Conservation (phyloP, 2,329 filamentous ascomycete species). For the Neurospora sp. region DNA sequence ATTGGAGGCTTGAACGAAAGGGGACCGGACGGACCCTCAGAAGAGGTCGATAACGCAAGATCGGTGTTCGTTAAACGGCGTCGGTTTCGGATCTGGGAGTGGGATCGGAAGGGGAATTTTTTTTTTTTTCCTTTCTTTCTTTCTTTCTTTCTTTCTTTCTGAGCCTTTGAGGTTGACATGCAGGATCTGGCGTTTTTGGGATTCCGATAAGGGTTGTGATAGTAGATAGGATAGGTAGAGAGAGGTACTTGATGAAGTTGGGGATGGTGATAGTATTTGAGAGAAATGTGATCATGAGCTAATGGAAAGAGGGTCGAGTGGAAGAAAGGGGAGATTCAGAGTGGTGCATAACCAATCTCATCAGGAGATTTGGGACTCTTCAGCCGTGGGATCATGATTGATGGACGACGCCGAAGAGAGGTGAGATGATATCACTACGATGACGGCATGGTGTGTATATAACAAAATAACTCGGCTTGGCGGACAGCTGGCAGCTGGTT, state of each 20-base stretch:
- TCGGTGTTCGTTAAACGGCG: neutral
- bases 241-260: neutral
- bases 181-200: neutral
- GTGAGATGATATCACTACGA: neutral
- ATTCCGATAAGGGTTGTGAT: neutral
- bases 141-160: neutral
- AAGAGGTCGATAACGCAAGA: neutral
- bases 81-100: neutral
- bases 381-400: neutral
- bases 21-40: neutral
- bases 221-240: neutral
- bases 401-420: neutral
- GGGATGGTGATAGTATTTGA: neutral
- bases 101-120: neutral
- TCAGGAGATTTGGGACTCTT: neutral
- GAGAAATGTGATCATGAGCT: neutral
- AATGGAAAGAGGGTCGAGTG: neutral
- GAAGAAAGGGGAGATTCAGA: neutral
- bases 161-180: neutral
- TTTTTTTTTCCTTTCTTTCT: neutral
- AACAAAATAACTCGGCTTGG: neutral
- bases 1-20: neutral
- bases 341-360: neutral
- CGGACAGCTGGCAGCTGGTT: neutral
- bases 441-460: neutral